Percentiles rank a stretch among this genome's conserved stretches.
Evolutionary conservation across 2,329 filamentous ascomycete species (phyloP).

Genomic region (Colletotrichum tropicale): DNA sequence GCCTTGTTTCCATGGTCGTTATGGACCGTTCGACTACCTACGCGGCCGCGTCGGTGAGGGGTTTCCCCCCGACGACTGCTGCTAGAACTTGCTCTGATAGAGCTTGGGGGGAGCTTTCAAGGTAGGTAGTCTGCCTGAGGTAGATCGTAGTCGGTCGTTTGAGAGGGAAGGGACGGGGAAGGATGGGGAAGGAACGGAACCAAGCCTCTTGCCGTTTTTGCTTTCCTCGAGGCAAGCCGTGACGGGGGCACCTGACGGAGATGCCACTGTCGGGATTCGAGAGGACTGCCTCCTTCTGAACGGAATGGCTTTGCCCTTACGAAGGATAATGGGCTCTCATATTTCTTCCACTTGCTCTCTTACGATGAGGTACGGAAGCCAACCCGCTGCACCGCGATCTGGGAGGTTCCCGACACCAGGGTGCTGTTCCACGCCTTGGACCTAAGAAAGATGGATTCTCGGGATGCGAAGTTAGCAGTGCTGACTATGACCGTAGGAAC

Average conservation of each 20-base stretch:
- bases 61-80: neutral
- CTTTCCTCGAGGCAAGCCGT: rapidly evolving
- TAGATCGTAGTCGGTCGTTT: too few species aligned
- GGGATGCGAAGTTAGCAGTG: neutral
- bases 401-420: too few species aligned
- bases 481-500: neutral
- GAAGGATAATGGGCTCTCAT: too few species aligned
- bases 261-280: too few species aligned
- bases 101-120: neutral
- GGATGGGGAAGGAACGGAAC: neutral
- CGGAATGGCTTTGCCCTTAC: too few species aligned
- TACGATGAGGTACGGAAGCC: too few species aligned
- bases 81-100: neutral
- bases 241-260: too few species aligned
- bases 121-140: neutral
- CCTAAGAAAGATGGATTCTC: neutral
- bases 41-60: neutral
- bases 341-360: too few species aligned
- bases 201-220: neutral
- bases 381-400: too few species aligned
- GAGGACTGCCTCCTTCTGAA: too few species aligned
- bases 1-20: neutral
- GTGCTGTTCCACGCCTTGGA: neutral
- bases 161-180: neutral
- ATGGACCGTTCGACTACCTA: neutral